Evolutionary conservation across 169 alveolate genomes (phyloP), one percentile per base, ranked within the genome.

Genomic region (Cryptosporidium ubiquitum): DNA sequence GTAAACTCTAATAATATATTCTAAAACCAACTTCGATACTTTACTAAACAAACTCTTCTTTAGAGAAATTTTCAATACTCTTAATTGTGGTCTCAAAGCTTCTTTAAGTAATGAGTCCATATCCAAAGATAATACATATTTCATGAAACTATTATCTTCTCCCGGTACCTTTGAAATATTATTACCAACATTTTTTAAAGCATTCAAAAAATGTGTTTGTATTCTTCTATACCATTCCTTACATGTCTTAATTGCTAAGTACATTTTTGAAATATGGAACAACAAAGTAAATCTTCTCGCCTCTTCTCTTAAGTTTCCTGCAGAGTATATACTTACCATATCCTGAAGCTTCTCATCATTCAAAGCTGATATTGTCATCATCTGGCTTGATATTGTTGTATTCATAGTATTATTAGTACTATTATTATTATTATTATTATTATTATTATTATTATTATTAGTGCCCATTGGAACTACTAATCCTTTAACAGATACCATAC

Each of bases 31-130:
- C 33, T 64, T 79, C 3, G 89, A 79, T 18, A 79, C 89, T 47
- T 20, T 40, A 64, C 44, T 61, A 40, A 79, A 79, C 2, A 79
- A 29, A 60, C 75, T 79, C 64, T 79, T 79, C n/a, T 79, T 79
- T 3, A 79, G 68, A 23, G 89, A 79, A 23, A 79, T 79, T 47
- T 79, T 79, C 42, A 79, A 49, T 39, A 79, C 74, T n/a, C 89
- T 58, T n/a, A 79, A 29, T 31, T 79, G 89, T 10, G 89, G 89
- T 2, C 89, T 29, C 14, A 79, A 23, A 58, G 71, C 75, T 31
- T 79, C 89, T 14, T 79, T 79, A 1, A 79, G 64, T n/a, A 79
- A 42, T 44, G 39, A 39, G 39, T 60, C 71, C 89, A 79, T 79
- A 58, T 79, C 89, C 23, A 79, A 44, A 61, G 89, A 79, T 26